phyloP scores from a whole-genome alignment of 1,139 yeast genomes.

The Blastobotrys persicus region DNA sequence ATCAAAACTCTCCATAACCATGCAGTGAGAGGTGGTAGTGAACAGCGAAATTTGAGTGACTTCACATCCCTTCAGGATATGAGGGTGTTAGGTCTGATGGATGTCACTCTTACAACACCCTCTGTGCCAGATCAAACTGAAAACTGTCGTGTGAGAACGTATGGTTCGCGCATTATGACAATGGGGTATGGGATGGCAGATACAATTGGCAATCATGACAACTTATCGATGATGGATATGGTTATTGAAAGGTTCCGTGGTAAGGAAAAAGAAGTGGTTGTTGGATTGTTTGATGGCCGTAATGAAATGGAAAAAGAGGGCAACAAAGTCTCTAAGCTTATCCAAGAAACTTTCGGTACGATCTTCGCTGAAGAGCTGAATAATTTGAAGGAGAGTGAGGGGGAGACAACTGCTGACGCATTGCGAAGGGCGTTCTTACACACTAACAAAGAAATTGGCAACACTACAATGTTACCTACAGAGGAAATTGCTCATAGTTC shows the following conservation, averaged over 20 bases:
- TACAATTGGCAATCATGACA: conserved; percentile 66
- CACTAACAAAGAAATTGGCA: conserved; percentile 78
- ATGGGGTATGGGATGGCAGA: conserved; percentile 93
- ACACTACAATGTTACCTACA: conserved; percentile 36
- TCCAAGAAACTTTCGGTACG: conserved; percentile 69
- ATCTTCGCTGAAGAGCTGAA: conserved; percentile 63
- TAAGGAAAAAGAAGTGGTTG: conserved; percentile 63
- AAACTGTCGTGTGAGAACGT: conserved; percentile 84
- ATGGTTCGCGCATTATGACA: conserved; percentile 77
- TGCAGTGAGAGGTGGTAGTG: conserved; percentile 26
- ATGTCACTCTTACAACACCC: conserved; percentile 82
- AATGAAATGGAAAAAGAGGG: conserved; percentile 45
- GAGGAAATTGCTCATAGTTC: conserved; percentile 36
- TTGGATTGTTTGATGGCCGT: conserved; percentile 88
- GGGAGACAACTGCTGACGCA: conserved; percentile 58
- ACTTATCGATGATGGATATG: conserved; percentile 74
- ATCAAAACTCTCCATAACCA: conserved; percentile 58
- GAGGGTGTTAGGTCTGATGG: conserved; percentile 83
- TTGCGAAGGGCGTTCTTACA: conserved; percentile 73
- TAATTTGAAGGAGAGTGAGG: conserved; percentile 43
- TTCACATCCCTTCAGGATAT: conserved; percentile 70
- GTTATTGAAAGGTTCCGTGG: conserved; percentile 89
- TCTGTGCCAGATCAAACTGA: conserved; percentile 85
- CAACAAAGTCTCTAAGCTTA: conserved; percentile 66
- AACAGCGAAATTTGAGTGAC: conserved; percentile 59